Evolutionary conservation across 2,329 filamentous ascomycete species (phyloP).

Genomic region (Eutypa lata): DNA sequence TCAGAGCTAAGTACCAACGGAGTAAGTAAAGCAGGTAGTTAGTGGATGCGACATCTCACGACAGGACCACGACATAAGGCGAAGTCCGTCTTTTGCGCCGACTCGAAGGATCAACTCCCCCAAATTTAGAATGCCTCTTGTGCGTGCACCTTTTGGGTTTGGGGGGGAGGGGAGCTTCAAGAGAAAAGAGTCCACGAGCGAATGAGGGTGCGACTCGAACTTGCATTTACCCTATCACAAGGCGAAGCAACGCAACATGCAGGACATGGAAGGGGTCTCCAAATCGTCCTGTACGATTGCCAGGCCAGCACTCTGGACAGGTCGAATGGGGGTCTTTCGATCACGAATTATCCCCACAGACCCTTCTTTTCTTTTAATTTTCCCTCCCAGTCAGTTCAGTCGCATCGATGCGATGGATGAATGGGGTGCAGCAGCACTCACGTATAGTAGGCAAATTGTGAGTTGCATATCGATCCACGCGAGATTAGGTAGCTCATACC

Average conservation of each 20-base stretch:
- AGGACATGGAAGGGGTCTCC: neutral
- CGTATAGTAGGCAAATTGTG: too few relatives aligned
- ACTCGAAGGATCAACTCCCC: neutral
- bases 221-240: neutral
- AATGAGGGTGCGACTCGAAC: neutral
- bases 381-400: too few relatives aligned
- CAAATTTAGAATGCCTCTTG: neutral
- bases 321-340: neutral
- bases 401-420: neutral
- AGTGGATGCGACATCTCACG: neutral
- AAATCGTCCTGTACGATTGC: neutral
- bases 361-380: too few relatives aligned
- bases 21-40: too few relatives aligned
- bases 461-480: neutral
- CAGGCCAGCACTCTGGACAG: neutral
- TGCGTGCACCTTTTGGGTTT: too few relatives aligned
- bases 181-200: neutral
- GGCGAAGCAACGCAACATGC: neutral
- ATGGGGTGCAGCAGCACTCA: neutral
- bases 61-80: neutral
- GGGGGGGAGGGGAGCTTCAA: too few relatives aligned
- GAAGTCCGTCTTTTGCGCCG: neutral
- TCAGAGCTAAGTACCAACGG: too few relatives aligned
- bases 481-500: neutral
- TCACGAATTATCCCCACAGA: neutral